phyloP scores from a whole-genome alignment of 2,329 filamentous ascomycete species.

The Cadophora malorum region DNA sequence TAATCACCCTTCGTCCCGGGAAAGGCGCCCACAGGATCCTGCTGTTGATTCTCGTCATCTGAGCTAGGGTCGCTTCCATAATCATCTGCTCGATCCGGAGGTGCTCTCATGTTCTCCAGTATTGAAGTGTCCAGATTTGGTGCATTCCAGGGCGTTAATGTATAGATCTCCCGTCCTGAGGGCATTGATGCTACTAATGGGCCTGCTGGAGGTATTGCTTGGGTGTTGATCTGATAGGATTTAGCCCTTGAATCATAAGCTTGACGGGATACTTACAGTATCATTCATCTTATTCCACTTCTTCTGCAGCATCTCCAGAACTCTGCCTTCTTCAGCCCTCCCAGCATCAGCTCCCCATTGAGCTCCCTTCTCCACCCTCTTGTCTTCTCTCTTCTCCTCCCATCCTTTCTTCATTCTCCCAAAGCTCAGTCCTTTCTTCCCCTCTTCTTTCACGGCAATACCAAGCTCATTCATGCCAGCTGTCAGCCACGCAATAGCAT shows the following conservation, averaged over 20 bases:
- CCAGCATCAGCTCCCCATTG: slow-evolving; percentile 86
- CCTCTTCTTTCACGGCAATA: slow-evolving; percentile 59
- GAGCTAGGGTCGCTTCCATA: slow-evolving; percentile 52
- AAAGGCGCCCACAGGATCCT: slow-evolving; percentile 55
- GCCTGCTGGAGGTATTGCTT: slow-evolving; percentile 73
- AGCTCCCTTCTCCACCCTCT: slow-evolving; percentile 74
- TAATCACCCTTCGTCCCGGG: slow-evolving; percentile 55
- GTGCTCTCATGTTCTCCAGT: slow-evolving; percentile 66
- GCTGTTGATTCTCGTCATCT: slow-evolving; percentile 44
- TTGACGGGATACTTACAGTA: slow-evolving; percentile 63
- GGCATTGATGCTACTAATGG: slow-evolving; percentile 81
- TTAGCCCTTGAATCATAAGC: background rate
- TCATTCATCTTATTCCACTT: slow-evolving; percentile 97
- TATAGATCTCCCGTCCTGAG: slow-evolving; percentile 85
- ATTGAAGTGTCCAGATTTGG: slow-evolving; percentile 69
- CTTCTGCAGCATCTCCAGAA: slow-evolving; percentile 83
- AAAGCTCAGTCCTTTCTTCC: slow-evolving; percentile 56
- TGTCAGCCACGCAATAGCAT: slow-evolving; percentile 84
- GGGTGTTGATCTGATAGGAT: slow-evolving; percentile 74
- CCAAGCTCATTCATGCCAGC: slow-evolving; percentile 80
- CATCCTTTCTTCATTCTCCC: slow-evolving; percentile 75
- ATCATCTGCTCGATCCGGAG: slow-evolving; percentile 55
- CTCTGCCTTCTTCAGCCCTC: slow-evolving; percentile 80
- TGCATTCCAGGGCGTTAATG: slow-evolving; percentile 69
- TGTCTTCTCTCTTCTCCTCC: slow-evolving; percentile 79